Evolutionary conservation across 768 basidiomycete species (phyloP).

Genomic region (Tylopilus cervinicoccineus): DNA sequence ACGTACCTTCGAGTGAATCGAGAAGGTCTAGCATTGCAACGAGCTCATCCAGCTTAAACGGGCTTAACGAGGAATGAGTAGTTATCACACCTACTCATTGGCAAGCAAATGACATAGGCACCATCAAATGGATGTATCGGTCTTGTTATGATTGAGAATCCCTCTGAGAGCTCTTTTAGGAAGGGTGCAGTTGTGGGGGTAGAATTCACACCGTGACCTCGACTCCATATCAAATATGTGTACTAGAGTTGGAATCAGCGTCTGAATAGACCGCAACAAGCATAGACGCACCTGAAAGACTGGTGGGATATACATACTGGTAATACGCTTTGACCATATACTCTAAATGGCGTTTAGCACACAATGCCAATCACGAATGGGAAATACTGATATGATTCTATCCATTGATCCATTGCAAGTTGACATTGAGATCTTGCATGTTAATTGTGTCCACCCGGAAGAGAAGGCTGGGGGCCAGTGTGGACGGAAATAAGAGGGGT

Average conservation of each 20-base stretch:
- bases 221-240: neutral
- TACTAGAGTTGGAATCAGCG: neutral
- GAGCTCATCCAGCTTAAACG: slow-evolving; percentile 9
- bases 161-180: slow-evolving; percentile 6
- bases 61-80: slow-evolving; percentile 13
- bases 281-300: neutral
- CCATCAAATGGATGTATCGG: neutral
- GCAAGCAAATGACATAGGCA: neutral
- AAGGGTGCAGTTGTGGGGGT: slow-evolving; percentile 4
- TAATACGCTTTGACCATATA: slow-evolving; percentile 12
- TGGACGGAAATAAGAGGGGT: neutral
- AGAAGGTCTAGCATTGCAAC: slow-evolving; percentile 10
- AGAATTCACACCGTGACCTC: slow-evolving; percentile 17
- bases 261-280: neutral
- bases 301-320: slow-evolving; percentile 6
- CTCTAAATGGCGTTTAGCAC: neutral
- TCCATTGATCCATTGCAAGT: neutral
- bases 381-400: slow-evolving; percentile 9
- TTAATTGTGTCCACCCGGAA: slow-evolving; percentile 11
- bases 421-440: neutral
- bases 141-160: slow-evolving; percentile 12
- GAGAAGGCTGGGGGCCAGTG: slow-evolving; percentile 7
- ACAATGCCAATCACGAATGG: neutral
- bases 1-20: slow-evolving; percentile 11
- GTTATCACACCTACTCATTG: slow-evolving; percentile 12